Evolutionary conservation across 305 asterid genomes (phyloP), one percentile per base, ranked within the genome.

Genomic region (Rubia peregrina): DNA sequence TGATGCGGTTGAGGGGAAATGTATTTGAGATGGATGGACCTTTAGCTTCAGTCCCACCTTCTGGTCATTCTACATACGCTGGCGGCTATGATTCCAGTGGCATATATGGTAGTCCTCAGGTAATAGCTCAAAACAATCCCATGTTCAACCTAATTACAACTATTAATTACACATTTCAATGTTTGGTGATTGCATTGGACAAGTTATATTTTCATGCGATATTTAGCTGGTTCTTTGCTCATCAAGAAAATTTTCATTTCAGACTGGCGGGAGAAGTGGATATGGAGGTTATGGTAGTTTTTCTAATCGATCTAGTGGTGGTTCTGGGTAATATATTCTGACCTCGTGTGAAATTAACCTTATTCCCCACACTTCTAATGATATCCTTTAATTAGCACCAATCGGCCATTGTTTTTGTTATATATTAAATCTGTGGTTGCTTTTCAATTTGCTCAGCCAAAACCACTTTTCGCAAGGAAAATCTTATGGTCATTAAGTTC

Each of bases 1-100:
- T 88, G 19, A 89, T 97, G 17, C 96, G 96, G 67, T 77, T 94
- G 88, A 88, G 96, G 82, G 97, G 89, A 41, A 91, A 94, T 78
- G 85, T 94, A 65, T 94, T 91, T 72, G 96, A 87, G 96, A 91
- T 57, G 74, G 79, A 73, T 63, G 85, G 69, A 76, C 73, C 76
- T 73, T 68, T 85, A 60, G 69, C 87, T 40, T 71, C 77, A 38
- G 74, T 75, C 64, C 77, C 88, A 33, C 59, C 80, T 8, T 51
- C 78, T 17, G 53, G 53, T 4, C 53, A 48, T 13, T 48, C 53
- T 48, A 86, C 84, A 73, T 86, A 88, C 73, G 95, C 89, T 61
- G 83, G 80, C 74, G 80, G 92, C 75, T 82, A 91, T 68, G 85
- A 85, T 84, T 85, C 92, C 57, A 80, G 86, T 30, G 57, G 57